These are phyloP conservation scores for Acanthamoeba castellanii DNA, from an alignment of 208 protist genomes.

Conservation along the genomic window DNA sequence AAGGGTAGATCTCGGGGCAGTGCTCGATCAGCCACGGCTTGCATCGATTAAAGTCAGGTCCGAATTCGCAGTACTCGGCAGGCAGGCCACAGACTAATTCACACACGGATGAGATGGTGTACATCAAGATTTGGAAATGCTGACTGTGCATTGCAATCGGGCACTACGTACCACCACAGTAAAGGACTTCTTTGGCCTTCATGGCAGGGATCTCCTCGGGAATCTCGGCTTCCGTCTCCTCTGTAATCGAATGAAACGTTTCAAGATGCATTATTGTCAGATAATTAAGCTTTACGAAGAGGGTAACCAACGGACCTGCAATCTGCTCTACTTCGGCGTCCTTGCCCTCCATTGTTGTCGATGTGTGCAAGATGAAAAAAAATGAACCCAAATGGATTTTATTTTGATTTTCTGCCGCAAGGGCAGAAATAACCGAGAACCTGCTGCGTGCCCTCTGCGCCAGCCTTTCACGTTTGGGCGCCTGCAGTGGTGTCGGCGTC, in stretches of 20 bases:
- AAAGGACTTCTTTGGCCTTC: background rate
- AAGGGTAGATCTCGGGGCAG: slow-evolving; percentile 74
- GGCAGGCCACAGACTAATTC: slow-evolving; percentile 75
- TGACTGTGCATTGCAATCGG: background rate
- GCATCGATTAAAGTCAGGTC: slow-evolving; percentile 75
- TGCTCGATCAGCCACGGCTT: slow-evolving; percentile 77
- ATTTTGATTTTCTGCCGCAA: background rate
- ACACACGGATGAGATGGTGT: too few species aligned
- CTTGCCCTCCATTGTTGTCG: background rate
- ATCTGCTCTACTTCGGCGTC: background rate
- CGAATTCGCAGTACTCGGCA: slow-evolving; percentile 77
- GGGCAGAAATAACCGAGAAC: too few species aligned
- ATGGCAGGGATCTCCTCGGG: background rate
- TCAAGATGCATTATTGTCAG: background rate
- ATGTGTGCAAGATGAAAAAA: background rate
- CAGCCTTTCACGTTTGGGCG: background rate
- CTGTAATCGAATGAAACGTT: background rate
- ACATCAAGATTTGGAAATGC: too few species aligned
- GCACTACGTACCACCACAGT: background rate
- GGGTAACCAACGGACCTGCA: background rate
- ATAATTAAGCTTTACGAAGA: background rate
- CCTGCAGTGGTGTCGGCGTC: background rate
- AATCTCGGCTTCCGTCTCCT: slow-evolving; percentile 8
- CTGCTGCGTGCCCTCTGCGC: background rate
- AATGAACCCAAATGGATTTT: background rate